Conservation (phyloP, 2,329 filamentous ascomycete genomes). For the Tolypocladium album region DNA sequence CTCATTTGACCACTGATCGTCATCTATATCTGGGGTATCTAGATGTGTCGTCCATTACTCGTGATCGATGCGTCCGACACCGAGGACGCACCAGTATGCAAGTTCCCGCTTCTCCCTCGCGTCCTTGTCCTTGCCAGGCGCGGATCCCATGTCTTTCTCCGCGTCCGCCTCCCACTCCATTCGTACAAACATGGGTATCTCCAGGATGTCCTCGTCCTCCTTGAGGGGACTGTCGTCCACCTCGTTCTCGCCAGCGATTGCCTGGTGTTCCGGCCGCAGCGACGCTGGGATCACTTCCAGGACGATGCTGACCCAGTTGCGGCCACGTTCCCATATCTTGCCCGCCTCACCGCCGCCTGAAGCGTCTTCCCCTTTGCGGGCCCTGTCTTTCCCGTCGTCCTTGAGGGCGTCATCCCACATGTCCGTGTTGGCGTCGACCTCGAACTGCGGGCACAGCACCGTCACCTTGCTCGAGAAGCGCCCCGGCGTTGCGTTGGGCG, state of each 20-base stretch:
- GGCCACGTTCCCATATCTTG: slow-evolving; percentile 89
- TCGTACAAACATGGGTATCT: slow-evolving; percentile 90
- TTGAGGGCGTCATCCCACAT: slow-evolving; percentile 81
- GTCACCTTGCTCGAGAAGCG: slow-evolving; percentile 72
- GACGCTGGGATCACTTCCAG: slow-evolving; percentile 72
- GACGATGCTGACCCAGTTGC: slow-evolving; percentile 92
- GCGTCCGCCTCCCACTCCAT: slow-evolving; percentile 79
- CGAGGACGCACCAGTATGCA: slow-evolving; percentile 92
- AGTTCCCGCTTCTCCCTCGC: slow-evolving; percentile 73
- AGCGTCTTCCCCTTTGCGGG: slow-evolving; percentile 28
- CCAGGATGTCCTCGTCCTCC: slow-evolving; percentile 56
- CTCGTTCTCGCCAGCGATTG: slow-evolving; percentile 17
- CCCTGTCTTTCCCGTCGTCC: slow-evolving; percentile 30
- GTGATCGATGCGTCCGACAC: slow-evolving; percentile 67
- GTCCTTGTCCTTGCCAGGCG: slow-evolving; percentile 42
- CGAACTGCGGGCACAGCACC: slow-evolving; percentile 87
- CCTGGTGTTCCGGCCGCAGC: slow-evolving; percentile 28
- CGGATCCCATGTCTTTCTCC: slow-evolving; percentile 51
- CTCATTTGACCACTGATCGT: slow-evolving; percentile 11
- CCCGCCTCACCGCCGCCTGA: slow-evolving; percentile 62
- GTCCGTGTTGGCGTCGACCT: slow-evolving; percentile 84
- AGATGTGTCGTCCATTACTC: slow-evolving; percentile 17
- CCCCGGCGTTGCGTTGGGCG: slow-evolving; percentile 68
- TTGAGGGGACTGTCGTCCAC: slow-evolving; percentile 35
- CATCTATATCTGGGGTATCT: slow-evolving; percentile 29